Conservation (phyloP, 148 eudicot genomes). For the Silene uniflora region DNA sequence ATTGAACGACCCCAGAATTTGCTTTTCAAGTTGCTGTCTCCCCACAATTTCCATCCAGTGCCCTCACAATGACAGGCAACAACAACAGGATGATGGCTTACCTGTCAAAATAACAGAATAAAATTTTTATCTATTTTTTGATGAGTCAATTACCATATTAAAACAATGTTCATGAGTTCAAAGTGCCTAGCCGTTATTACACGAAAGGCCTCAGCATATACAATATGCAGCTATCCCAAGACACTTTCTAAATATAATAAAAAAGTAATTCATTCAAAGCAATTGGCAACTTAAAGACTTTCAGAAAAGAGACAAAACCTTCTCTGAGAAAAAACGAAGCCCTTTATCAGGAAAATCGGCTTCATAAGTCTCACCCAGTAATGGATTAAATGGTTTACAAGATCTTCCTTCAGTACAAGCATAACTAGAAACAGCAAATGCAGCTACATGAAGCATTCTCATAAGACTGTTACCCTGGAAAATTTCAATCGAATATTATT, state of each 20-base stretch:
- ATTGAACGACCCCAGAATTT: conserved; percentile 98
- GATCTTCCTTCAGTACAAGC: conserved; percentile 74
- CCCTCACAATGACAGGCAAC: conserved; percentile 97
- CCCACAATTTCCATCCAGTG: conserved; percentile 85
- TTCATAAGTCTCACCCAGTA: conserved; percentile 79
- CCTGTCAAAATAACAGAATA: conserved; percentile 42
- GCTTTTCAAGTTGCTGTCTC: conserved; percentile 90
- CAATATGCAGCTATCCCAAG: not conserved
- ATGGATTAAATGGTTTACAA: conserved; percentile 79
- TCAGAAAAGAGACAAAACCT: conserved; percentile 42
- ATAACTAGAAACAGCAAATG: conserved; percentile 80
- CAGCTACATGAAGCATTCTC: conserved; percentile 81
- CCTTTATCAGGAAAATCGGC: conserved; percentile 87
- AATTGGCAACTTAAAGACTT: not conserved
- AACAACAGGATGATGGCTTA: conserved; percentile 92
- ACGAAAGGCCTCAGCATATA: not conserved
- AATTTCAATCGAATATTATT: conserved; percentile 1
- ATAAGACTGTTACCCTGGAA: conserved; percentile 69
- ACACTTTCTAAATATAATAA: too few relatives aligned
- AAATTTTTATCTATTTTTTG: not conserved
- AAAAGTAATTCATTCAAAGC: too few relatives aligned
- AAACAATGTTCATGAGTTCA: not conserved
- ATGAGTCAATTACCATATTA: not conserved
- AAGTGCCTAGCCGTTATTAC: not conserved
- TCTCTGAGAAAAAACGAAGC: conserved; percentile 79